A percentile compares a stretch with the other conserved stretches of the same genome.
Conservation (phyloP, 306 rosid genomes). For the Lagenaria siceraria region DNA sequence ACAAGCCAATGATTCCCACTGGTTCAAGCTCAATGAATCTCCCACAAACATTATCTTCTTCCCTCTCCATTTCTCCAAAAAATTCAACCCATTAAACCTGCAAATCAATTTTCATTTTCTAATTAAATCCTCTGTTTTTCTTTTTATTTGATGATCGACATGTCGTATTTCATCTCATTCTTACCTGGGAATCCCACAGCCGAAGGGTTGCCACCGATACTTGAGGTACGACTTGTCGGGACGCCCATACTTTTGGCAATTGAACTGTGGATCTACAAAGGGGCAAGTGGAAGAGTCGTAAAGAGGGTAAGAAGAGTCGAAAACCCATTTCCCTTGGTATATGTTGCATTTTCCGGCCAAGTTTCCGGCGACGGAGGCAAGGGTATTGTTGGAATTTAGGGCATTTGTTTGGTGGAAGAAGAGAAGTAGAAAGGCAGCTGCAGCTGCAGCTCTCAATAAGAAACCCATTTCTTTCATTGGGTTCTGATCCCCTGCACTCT, state of each 20-base stretch:
- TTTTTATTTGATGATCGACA: too few species aligned
- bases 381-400: slow-evolving; percentile 6
- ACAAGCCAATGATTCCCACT: slow-evolving; percentile 76
- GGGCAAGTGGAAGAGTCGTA: slow-evolving; percentile 62
- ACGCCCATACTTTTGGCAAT: slow-evolving; percentile 73
- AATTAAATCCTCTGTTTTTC: not conserved
- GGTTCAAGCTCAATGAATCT: slow-evolving; percentile 80
- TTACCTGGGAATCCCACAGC: slow-evolving; percentile 69
- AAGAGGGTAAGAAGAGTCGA: slow-evolving; percentile 62
- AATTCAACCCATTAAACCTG: slow-evolving; percentile 69
- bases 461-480: slow-evolving; percentile 50
- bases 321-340: slow-evolving; percentile 62
- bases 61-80: slow-evolving; percentile 61
- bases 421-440: slow-evolving; percentile 27
- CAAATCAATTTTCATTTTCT: not conserved
- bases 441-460: slow-evolving; percentile 19
- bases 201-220: slow-evolving; percentile 68
- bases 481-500: slow-evolving; percentile 21
- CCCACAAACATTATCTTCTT: slow-evolving; percentile 96
- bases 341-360: slow-evolving; percentile 56
- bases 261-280: slow-evolving; percentile 82
- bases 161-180: too few species aligned
- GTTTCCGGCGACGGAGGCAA: slow-evolving; percentile 24
- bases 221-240: slow-evolving; percentile 57
- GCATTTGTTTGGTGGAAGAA: slow-evolving; percentile 37